Base-by-base conservation (phyloP, 768 basidiomycete genomes). In the Neoboletus subvelutipes region DNA sequence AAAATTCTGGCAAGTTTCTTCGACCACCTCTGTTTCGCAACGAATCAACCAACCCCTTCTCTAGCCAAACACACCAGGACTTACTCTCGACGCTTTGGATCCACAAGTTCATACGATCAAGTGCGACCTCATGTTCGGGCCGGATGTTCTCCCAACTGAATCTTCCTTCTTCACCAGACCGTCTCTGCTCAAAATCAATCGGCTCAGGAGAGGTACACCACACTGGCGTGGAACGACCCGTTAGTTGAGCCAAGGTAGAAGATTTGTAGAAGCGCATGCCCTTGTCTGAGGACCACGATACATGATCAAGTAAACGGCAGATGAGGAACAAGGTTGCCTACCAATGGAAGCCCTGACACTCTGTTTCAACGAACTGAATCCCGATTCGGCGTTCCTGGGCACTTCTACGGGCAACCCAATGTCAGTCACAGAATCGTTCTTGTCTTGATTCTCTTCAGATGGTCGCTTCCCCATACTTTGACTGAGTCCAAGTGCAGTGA, bases 1-100 rank as follows among this genome's bases (percentile, higher is more conserved):
- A 64, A 93, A 92, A 55, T 81, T 87, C 67, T 87, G 83, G 41
- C 86, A 79, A 15, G 90, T 85, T 64, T 92, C 92, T 66, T 91
- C 87, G 8, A 92, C 87, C 17, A 92, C 90, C 75, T 83, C 90
- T 92, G 70, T 49, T 59, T 50, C 18, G 10, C 24, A 45, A 57
- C 2, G n/a, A 52, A 59, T 52, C 43, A 63, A n/a, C 17, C 5
- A 24, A 24, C 31, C 6, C 1, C 36, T 22, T 11, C 45, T 56
- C 22, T 33, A 20, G 11, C 41, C 31, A 50, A 29, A 46, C 24
- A 37, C 5, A 4, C 4, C 31, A 34, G 36, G 10, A 82, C 90
- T 67, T 69, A 92, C 91, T 87, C 73, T 93, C 90, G 17, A 92
- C 88, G 56, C 84, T 90, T 62, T 82, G 82, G 73, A 91, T 87